phyloP scores from a whole-genome alignment of 208 protist genomes.

The Leptomonas seymouri region DNA sequence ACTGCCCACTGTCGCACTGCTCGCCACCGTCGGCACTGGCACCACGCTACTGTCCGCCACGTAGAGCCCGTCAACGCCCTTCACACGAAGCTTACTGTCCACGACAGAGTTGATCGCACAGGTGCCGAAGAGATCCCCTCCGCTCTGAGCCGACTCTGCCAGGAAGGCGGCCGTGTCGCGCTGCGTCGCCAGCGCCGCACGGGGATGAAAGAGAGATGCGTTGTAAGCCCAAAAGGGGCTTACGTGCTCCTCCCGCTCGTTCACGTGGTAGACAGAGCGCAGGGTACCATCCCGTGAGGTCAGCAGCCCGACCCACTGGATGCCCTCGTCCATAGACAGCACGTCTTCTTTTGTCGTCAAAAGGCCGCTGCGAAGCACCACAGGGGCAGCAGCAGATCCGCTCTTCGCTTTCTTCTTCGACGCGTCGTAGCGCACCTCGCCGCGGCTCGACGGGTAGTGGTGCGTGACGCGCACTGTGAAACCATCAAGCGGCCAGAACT shows the following conservation, averaged over 20 bases:
- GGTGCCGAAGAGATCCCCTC: constrained; percentile 64
- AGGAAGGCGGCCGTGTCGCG: constrained; percentile 61
- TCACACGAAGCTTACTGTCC: constrained; percentile 50
- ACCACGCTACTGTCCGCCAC: constrained; percentile 79
- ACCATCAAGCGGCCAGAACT: constrained; percentile 44
- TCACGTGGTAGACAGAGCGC: constrained; percentile 44
- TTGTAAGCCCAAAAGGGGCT: constrained; percentile 62
- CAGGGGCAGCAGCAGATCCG: not conserved
- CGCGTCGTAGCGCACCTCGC: constrained; percentile 37
- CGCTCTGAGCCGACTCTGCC: constrained; percentile 42
- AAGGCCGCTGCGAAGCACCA: constrained; percentile 50
- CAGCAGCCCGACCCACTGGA: constrained; percentile 76
- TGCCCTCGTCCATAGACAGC: constrained; percentile 70
- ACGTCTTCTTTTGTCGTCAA: constrained; percentile 59
- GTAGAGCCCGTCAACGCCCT: constrained; percentile 54
- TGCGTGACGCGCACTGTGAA: constrained; percentile 71
- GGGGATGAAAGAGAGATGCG: constrained; percentile 42
- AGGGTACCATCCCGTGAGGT: constrained; percentile 35
- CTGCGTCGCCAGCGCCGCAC: constrained; percentile 44
- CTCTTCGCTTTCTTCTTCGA: not conserved
- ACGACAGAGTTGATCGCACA: constrained; percentile 77
- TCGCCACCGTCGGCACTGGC: constrained; percentile 67
- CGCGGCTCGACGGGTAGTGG: constrained; percentile 69
- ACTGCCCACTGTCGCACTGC: constrained; percentile 55
- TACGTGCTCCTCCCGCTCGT: constrained; percentile 36